Evolutionary conservation across 495 filamentous ascomycete genomes (phyloP).

Genomic region (Penicillium maclennaniae): DNA sequence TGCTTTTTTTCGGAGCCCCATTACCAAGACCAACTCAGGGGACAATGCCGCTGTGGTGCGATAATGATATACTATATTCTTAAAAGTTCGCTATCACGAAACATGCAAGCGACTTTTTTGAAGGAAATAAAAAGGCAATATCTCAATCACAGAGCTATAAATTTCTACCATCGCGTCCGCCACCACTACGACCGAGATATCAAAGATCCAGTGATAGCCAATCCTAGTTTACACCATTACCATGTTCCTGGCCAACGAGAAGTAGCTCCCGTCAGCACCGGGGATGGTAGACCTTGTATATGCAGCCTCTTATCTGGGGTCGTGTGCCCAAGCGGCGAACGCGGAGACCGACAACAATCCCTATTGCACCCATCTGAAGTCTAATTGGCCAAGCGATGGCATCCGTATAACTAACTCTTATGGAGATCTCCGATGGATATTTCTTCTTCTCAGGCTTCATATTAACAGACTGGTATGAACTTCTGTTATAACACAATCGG

Average conservation of each 20-base stretch:
- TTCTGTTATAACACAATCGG: conserved; percentile 5
- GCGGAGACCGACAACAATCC: conserved; percentile 20
- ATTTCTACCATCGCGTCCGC: conserved; percentile 1
- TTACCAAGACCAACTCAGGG: not conserved
- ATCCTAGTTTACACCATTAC: conserved; percentile 7
- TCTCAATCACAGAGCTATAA: not conserved
- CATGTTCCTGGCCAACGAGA: conserved; percentile 1
- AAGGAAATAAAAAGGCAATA: not conserved
- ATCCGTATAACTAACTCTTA: conserved; percentile 6
- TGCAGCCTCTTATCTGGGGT: conserved; percentile 5
- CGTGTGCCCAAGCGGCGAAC: conserved; percentile 1
- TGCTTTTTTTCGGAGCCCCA: not conserved
- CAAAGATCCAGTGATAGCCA: not conserved
- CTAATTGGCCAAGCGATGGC: not conserved
- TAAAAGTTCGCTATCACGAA: not conserved
- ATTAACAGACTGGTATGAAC: conserved; percentile 12
- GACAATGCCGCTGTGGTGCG: not conserved
- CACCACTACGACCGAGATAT: not conserved
- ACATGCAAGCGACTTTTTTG: not conserved
- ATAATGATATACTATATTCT: not conserved
- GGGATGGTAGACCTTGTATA: not conserved
- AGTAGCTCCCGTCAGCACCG: conserved; percentile 3
- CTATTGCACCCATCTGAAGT: conserved; percentile 1
- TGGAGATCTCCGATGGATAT: conserved; percentile 17
- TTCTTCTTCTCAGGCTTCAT: not conserved